Evolutionary conservation across 768 basidiomycete species (phyloP).

Genomic region (Floccularia luteovirens): DNA sequence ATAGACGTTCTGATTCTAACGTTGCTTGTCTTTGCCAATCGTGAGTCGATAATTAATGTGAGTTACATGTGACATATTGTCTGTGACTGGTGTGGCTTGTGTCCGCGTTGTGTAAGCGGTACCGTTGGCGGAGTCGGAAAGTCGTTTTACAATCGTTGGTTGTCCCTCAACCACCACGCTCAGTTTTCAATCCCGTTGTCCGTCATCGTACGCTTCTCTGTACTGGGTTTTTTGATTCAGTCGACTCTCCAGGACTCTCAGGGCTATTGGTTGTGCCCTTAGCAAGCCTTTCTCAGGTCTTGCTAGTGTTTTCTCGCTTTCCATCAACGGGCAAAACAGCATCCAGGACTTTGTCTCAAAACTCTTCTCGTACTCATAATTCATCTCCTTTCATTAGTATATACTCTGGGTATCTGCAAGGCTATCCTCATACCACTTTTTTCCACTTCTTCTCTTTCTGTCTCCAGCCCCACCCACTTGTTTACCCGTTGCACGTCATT

Average conservation of each 20-base stretch:
- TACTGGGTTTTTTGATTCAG: slow-evolving; percentile 14
- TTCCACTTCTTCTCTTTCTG: not conserved
- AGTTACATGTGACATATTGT: too few species aligned
- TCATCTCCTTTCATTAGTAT: slow-evolving; percentile 20
- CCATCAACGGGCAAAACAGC: slow-evolving; percentile 21
- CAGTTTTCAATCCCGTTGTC: slow-evolving; percentile 18
- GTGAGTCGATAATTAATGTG: too few species aligned
- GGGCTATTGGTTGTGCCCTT: slow-evolving; percentile 5
- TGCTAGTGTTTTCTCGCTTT: slow-evolving; percentile 16
- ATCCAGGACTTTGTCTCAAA: slow-evolving; percentile 14
- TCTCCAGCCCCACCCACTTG: slow-evolving; percentile 6
- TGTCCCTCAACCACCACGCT: slow-evolving; percentile 39
- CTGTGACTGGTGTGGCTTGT: too few species aligned
- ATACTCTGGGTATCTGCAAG: slow-evolving; percentile 18
- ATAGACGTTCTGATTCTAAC: too few species aligned
- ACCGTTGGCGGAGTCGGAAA: slow-evolving; percentile 44
- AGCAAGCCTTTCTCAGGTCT: slow-evolving; percentile 10
- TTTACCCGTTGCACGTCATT: slow-evolving; percentile 9
- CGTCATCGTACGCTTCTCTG: slow-evolving; percentile 18
- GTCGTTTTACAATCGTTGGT: slow-evolving; percentile 29
- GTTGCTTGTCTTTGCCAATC: too few species aligned
- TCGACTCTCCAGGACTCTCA: slow-evolving; percentile 7
- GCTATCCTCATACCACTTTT: slow-evolving; percentile 9
- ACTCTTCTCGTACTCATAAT: too few species aligned
- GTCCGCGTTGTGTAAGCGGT: too few species aligned